Percentiles rank a stretch among this genome's conserved stretches.
Evolutionary conservation across 257 asterid genomes (phyloP).

Genomic region (Gentiana dahurica): DNA sequence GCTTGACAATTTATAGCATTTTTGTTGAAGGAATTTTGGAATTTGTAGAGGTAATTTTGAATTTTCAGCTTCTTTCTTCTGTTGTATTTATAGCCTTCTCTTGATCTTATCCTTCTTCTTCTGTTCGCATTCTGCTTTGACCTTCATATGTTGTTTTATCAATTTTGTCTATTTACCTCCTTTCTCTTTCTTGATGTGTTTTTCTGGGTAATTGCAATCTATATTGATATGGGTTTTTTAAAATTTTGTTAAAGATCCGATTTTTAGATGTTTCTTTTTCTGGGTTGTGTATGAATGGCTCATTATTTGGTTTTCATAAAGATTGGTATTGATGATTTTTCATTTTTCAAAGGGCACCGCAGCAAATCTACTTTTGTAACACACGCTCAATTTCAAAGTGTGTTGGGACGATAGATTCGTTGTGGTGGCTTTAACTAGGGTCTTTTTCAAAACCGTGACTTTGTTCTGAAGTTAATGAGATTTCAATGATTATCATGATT

Average conservation of each 20-base stretch:
- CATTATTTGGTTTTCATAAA: neutral
- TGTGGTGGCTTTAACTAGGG: neutral
- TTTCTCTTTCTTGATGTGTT: too few relatives aligned
- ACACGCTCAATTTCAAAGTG: too few relatives aligned
- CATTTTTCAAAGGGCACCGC: neutral
- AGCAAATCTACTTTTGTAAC: too few relatives aligned
- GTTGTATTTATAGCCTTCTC: neutral
- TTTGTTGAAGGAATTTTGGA: neutral
- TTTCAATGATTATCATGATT: too few relatives aligned
- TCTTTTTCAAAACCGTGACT: neutral
- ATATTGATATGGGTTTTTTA: too few relatives aligned
- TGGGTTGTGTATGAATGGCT: constrained; percentile 2
- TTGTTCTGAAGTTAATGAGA: neutral
- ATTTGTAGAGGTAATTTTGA: constrained; percentile 10
- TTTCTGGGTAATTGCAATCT: too few relatives aligned
- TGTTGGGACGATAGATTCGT: too few relatives aligned
- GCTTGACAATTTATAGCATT: neutral
- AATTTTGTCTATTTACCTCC: too few relatives aligned
- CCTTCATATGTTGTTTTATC: neutral
- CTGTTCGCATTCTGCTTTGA: constrained; percentile 9
- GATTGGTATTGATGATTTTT: neutral
- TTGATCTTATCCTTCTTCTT: constrained; percentile 9
- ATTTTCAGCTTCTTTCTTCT: neutral
- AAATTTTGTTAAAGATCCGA: too few relatives aligned
- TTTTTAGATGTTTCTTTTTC: neutral